phyloP scores from a whole-genome alignment of 2,329 filamentous ascomycete species.

The Fusarium hainanense region DNA sequence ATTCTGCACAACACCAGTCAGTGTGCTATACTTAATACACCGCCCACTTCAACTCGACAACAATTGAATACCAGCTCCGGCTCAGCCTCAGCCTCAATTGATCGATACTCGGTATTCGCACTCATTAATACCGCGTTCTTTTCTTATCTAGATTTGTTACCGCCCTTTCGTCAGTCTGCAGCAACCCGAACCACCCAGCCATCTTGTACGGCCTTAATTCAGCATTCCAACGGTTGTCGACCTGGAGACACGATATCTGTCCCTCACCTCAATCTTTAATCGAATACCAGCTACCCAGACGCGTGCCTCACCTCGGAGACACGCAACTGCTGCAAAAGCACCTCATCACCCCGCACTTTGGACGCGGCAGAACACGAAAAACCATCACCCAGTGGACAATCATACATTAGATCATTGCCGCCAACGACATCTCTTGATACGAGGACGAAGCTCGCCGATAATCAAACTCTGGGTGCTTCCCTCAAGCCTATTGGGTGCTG shows the following conservation, averaged over 20 bases:
- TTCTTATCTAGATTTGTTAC: slow-evolving; percentile 22
- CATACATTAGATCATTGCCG: slow-evolving; percentile 13
- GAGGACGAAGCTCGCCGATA: slow-evolving; percentile 31
- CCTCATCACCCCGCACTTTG: slow-evolving; percentile 21
- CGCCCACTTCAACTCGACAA: slow-evolving; percentile 34
- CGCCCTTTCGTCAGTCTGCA: slow-evolving; percentile 11
- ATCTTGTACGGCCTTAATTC: slow-evolving; percentile 19
- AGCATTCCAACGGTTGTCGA: slow-evolving; percentile 42
- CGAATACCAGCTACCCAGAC: slow-evolving; percentile 6
- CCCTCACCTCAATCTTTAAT: slow-evolving; percentile 34
- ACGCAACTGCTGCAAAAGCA: slow-evolving; percentile 8
- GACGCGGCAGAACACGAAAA: slow-evolving; percentile 12
- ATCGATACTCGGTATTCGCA: slow-evolving; percentile 33
- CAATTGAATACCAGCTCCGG: slow-evolving; percentile 23
- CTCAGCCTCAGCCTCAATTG: slow-evolving; percentile 9
- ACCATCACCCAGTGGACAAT: slow-evolving; percentile 7
- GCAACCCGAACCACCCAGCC: slow-evolving; percentile 21
- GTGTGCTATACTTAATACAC: slow-evolving; percentile 35
- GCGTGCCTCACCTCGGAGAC: slow-evolving; percentile 17
- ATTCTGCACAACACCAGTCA: background rate
- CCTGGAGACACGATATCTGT: slow-evolving; percentile 35
- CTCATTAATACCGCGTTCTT: slow-evolving; percentile 37
- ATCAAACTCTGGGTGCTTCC: slow-evolving; percentile 37
- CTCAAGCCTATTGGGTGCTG: slow-evolving; percentile 35
- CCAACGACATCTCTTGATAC: slow-evolving; percentile 33